These are phyloP conservation scores for Cicer chorassanicum DNA, from an alignment of 306 rosid genomes.

Conservation along the genomic window DNA sequence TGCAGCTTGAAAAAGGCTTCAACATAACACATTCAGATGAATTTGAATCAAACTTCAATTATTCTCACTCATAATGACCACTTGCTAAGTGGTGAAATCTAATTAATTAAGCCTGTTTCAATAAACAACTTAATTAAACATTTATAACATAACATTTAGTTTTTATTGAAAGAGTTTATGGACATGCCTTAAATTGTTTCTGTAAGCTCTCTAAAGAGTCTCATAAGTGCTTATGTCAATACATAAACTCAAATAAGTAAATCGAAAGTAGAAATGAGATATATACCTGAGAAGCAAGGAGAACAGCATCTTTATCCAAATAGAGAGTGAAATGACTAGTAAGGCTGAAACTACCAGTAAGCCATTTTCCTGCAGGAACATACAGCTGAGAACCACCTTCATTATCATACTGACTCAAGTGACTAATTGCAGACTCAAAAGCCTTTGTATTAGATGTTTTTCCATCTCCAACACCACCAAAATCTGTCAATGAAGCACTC, in stretches of 20 bases:
- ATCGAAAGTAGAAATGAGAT: background rate
- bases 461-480: conserved; percentile 90
- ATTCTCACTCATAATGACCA: background rate
- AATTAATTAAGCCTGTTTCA: too few relatives aligned
- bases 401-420: conserved; percentile 63
- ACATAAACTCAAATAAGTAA: too few relatives aligned
- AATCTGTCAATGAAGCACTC: conserved; percentile 75
- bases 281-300: conserved; percentile 80
- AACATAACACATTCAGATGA: too few relatives aligned
- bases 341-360: conserved; percentile 80
- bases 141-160: too few relatives aligned
- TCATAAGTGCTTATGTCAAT: too few relatives aligned
- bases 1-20: background rate
- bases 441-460: conserved; percentile 77
- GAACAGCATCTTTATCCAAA: conserved; percentile 76
- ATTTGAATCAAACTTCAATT: background rate
- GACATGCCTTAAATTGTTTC: too few relatives aligned
- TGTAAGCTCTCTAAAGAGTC: too few relatives aligned
- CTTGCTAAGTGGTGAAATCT: background rate
- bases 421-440: conserved; percentile 64
- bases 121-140: too few relatives aligned
- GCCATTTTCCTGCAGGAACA: conserved; percentile 87
- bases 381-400: conserved; percentile 75
- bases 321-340: conserved; percentile 80
- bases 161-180: too few relatives aligned